These are phyloP conservation scores for Penicillium vulpinum DNA, from an alignment of 2,329 filamentous ascomycete species.

Conservation along the genomic window DNA sequence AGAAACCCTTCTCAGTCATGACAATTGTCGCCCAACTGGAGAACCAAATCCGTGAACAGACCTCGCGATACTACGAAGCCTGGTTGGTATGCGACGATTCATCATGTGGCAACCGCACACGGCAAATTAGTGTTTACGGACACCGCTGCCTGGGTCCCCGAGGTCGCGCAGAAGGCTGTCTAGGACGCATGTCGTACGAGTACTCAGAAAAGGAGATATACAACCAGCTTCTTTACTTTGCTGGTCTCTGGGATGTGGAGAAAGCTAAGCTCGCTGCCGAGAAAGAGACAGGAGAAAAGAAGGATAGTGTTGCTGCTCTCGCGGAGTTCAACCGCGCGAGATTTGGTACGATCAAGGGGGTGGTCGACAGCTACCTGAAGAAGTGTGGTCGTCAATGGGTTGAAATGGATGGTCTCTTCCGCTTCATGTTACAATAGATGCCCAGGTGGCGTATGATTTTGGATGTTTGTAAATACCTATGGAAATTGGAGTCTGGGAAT, in stretches of 20 bases:
- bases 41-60: slow-evolving; percentile 73
- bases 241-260: slow-evolving; percentile 84
- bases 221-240: slow-evolving; percentile 89
- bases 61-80: slow-evolving; percentile 84
- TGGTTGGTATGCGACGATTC: slow-evolving; percentile 90
- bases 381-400: slow-evolving; percentile 93
- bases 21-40: slow-evolving; percentile 86
- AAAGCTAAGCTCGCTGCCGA: slow-evolving; percentile 63
- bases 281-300: slow-evolving; percentile 55
- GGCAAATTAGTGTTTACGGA: slow-evolving; percentile 92
- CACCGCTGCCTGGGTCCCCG: slow-evolving; percentile 83
- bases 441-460: slow-evolving; percentile 20
- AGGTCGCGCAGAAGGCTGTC: slow-evolving; percentile 79
- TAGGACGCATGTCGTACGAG: slow-evolving; percentile 85
- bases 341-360: slow-evolving; percentile 72
- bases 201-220: slow-evolving; percentile 86
- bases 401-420: slow-evolving; percentile 86
- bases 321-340: slow-evolving; percentile 79
- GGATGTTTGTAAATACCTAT: slow-evolving; percentile 29
- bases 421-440: slow-evolving; percentile 52
- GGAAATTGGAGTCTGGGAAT: slow-evolving; percentile 6
- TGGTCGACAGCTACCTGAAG: slow-evolving; percentile 80
- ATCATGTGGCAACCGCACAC: slow-evolving; percentile 79
- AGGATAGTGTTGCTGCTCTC: slow-evolving; percentile 67
- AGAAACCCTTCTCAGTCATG: slow-evolving; percentile 64